Percentiles rank a stretch among this genome's conserved stretches.
These are phyloP conservation scores for Cupressus sempervirens DNA, from an alignment of 75 land plant genomes.

Conservation along the genomic window DNA sequence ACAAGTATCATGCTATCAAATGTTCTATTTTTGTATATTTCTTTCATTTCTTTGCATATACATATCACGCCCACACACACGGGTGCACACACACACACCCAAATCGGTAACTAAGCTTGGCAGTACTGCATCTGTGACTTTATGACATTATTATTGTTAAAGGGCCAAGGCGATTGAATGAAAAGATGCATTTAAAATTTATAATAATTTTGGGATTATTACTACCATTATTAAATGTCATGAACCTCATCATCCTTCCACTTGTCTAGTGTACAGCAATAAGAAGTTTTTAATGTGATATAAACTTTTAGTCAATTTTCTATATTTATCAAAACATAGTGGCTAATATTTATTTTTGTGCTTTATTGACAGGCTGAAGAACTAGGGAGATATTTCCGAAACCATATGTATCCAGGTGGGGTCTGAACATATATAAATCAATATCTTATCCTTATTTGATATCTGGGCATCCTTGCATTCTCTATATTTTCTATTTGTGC, in stretches of 20 bases:
- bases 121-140: not conserved
- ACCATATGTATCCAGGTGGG: conserved; percentile 97
- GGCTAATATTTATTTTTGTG: not conserved
- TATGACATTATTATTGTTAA: not conserved
- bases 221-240: not conserved
- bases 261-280: not conserved
- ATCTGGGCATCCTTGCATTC: not conserved
- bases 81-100: too few species aligned
- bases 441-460: not conserved
- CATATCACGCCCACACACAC: too few species aligned
- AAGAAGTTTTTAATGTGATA: not conserved
- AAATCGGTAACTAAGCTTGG: not conserved
- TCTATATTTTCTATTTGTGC: not conserved
- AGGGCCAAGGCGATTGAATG: not conserved
- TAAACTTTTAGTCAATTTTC: not conserved
- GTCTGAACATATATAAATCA: not conserved
- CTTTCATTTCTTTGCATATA: too few species aligned
- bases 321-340: not conserved
- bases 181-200: not conserved
- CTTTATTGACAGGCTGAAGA: conserved; percentile 83
- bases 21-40: too few species aligned
- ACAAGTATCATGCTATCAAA: too few species aligned
- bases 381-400: conserved; percentile 89
- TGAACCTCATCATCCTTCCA: not conserved
- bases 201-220: not conserved